phyloP scores from a whole-genome alignment of 441 rosid genomes.

The Bocquillonia castaneifolia region DNA sequence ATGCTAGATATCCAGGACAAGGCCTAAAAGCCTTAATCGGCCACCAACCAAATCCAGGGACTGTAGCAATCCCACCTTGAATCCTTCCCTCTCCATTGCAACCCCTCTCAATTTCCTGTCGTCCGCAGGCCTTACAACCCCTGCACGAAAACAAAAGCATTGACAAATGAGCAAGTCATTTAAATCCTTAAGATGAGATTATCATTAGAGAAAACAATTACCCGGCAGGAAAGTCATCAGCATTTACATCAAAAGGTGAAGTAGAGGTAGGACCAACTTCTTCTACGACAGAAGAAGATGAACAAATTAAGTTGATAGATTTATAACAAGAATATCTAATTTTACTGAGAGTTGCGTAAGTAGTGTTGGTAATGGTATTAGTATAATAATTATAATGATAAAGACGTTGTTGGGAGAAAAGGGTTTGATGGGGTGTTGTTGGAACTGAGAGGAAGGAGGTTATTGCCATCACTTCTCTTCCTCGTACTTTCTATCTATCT shows the following conservation, averaged over 20 bases:
- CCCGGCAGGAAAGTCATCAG: slow-evolving; percentile 40
- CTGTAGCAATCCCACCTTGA: slow-evolving; percentile 94
- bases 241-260: slow-evolving; percentile 19
- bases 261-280: slow-evolving; percentile 34
- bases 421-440: slow-evolving; percentile 17
- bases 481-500: background rate
- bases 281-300: slow-evolving; percentile 33
- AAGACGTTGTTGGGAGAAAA: slow-evolving; percentile 23
- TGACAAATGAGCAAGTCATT: background rate
- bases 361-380: slow-evolving; percentile 13
- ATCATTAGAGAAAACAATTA: slow-evolving; percentile 9
- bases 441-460: slow-evolving; percentile 30
- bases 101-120: slow-evolving; percentile 65
- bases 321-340: slow-evolving; percentile 25
- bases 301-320: slow-evolving; percentile 25
- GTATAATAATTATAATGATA: background rate
- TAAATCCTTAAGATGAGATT: background rate
- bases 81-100: slow-evolving; percentile 94
- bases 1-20: slow-evolving; percentile 72
- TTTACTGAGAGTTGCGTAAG: slow-evolving; percentile 8
- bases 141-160: slow-evolving; percentile 34
- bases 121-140: slow-evolving; percentile 83
- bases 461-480: slow-evolving; percentile 8
- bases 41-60: slow-evolving; percentile 98
- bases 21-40: slow-evolving; percentile 92